These are phyloP conservation scores for Vicia sativa DNA, from an alignment of 306 rosid species.

Conservation along the genomic window DNA sequence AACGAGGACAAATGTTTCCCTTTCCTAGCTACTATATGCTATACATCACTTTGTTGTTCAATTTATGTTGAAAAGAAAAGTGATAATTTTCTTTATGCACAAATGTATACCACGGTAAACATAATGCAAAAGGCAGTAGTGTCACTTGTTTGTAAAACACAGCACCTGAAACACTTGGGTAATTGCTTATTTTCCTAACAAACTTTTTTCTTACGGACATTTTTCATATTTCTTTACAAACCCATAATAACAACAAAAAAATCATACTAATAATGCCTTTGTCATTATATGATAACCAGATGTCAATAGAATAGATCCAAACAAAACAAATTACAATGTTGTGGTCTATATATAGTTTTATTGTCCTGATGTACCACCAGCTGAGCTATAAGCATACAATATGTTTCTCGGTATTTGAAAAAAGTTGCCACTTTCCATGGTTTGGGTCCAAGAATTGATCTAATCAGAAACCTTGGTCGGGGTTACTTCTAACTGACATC, in stretches of 20 bases:
- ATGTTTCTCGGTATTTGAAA: not conserved
- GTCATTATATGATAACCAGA: not conserved
- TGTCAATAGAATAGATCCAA: conserved; percentile 6
- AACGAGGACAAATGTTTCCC: not conserved
- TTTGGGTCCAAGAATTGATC: conserved; percentile 17
- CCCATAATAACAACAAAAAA: not conserved
- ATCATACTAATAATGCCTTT: not conserved
- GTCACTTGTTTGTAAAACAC: conserved; percentile 17
- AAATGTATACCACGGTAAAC: not conserved
- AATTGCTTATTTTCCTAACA: conserved; percentile 20
- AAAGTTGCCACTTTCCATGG: not conserved
- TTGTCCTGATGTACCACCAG: not conserved
- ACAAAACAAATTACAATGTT: conserved; percentile 7
- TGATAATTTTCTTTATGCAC: not conserved
- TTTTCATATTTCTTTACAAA: not conserved
- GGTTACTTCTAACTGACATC: conserved; percentile 16
- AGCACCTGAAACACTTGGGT: conserved; percentile 17
- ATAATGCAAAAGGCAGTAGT: conserved; percentile 22
- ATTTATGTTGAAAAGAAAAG: not conserved
- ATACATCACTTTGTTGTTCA: not conserved
- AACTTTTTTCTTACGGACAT: not conserved
- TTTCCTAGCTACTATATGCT: not conserved
- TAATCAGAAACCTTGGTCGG: conserved; percentile 3
- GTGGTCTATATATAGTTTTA: not conserved
- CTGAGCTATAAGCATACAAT: conserved; percentile 21